phyloP scores from a whole-genome alignment of 176 grass and related monocot species.

The Thalia dealbata region DNA sequence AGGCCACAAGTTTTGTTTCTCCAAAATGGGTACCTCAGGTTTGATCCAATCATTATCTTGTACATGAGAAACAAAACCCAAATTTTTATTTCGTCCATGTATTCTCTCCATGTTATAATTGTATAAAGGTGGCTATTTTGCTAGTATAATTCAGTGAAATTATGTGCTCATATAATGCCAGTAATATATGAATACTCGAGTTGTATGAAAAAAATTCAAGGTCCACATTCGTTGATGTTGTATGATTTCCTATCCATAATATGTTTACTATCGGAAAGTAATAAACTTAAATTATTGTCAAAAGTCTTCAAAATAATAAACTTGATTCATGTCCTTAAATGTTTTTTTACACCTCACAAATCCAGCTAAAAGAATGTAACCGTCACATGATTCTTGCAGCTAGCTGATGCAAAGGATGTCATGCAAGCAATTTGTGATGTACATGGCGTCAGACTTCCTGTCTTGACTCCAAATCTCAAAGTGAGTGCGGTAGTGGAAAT shows the following conservation, averaged over 20 bases:
- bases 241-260: not conserved
- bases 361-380: not conserved
- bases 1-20: slow-evolving; percentile 98
- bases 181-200: no score
- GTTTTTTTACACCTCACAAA: not conserved
- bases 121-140: no score
- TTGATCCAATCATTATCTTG: not conserved
- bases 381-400: slow-evolving; percentile 18
- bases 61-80: no score
- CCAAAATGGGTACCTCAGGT: slow-evolving; percentile 98
- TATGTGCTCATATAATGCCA: no score
- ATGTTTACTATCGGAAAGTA: not conserved
- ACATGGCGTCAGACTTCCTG: slow-evolving; percentile 47
- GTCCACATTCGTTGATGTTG: not conserved
- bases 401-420: slow-evolving; percentile 81
- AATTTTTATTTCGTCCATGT: no score
- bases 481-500: slow-evolving; percentile 25
- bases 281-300: no score
- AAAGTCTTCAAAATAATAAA: not conserved
- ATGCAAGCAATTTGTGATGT: slow-evolving; percentile 62
- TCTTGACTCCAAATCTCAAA: slow-evolving; percentile 89
- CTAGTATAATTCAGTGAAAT: no score
- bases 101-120: no score
- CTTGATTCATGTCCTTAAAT: not conserved
- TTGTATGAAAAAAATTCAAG: no score